Percentiles rank a stretch among this genome's conserved stretches.
Conservation (phyloP, 495 filamentous ascomycete species). For the Delitschia confertaspora region DNA sequence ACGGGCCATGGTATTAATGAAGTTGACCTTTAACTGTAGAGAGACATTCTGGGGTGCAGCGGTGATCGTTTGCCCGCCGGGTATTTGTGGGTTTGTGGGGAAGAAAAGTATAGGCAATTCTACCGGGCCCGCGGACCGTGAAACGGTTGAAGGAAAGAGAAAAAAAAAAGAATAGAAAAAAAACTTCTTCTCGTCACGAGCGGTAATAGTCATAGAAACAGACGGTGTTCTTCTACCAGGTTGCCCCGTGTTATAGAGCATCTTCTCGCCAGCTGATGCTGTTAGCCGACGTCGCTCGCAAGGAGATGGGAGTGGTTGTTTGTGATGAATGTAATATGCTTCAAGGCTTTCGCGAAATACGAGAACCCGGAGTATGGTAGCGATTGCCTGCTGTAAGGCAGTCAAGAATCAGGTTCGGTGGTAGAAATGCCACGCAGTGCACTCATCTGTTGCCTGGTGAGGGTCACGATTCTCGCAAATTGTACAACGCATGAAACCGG, state of each 20-base stretch:
- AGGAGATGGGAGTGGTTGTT: not conserved
- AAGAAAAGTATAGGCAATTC: constrained; percentile 9
- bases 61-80: constrained; percentile 8
- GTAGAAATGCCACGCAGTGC: constrained; percentile 16
- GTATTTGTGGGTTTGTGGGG: constrained; percentile 20
- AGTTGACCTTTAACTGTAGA: not conserved
- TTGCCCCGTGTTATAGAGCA: no score
- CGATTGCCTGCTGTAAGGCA: constrained; percentile 7
- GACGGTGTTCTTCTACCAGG: no score
- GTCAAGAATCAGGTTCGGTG: constrained; percentile 5
- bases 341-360: constrained; percentile 1
- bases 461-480: constrained; percentile 20
- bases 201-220: no score
- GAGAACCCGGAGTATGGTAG: constrained; percentile 20
- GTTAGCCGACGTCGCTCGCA: no score
- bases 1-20: not conserved
- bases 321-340: constrained; percentile 8
- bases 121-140: constrained; percentile 23
- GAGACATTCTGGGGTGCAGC: not conserved
- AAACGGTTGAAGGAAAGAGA: no score
- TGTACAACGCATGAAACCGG: constrained; percentile 32
- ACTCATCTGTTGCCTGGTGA: constrained; percentile 9
- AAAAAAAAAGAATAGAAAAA: no score
- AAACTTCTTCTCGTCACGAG: constrained; percentile 16
- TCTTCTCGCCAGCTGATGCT: no score